Evolutionary conservation across 148 eudicot genomes (phyloP).

Genomic region (Fallopia convolvulus): DNA sequence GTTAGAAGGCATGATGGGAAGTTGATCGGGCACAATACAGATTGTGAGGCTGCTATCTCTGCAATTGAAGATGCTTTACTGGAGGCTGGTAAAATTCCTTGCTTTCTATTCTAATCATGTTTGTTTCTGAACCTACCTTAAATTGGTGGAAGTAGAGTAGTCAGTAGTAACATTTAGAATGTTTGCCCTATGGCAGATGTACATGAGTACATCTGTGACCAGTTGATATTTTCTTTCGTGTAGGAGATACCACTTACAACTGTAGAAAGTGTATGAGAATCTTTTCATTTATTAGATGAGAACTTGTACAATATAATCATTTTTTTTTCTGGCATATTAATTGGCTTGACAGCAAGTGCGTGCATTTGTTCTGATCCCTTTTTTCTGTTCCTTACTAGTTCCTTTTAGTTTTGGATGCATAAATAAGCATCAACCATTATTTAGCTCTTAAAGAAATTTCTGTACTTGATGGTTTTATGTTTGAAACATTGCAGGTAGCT

Average conservation of each 20-base stretch:
- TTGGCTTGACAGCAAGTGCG: background rate
- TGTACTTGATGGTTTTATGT: background rate
- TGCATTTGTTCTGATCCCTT: background rate
- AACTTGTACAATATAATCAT: too few relatives aligned
- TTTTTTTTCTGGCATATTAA: background rate
- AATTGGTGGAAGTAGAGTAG: background rate
- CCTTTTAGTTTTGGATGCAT: background rate
- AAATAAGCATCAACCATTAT: background rate
- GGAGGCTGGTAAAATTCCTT: background rate
- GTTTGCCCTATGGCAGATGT: too few relatives aligned
- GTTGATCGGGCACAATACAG: conserved; percentile 45
- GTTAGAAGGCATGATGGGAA: conserved; percentile 39
- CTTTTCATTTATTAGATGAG: too few relatives aligned
- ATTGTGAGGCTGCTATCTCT: conserved; percentile 45
- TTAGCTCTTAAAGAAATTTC: background rate
- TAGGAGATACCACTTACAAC: too few relatives aligned
- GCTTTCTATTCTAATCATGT: background rate
- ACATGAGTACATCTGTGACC: too few relatives aligned
- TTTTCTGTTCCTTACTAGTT: background rate
- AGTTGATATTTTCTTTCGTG: too few relatives aligned
- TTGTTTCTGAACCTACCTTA: background rate
- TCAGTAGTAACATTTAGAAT: too few relatives aligned
- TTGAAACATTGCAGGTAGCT: conserved; percentile 17
- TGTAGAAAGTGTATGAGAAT: too few relatives aligned
- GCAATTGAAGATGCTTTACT: conserved; percentile 47